Conservation (phyloP, 805 yeast species). For the Yarrowia sp. region DNA sequence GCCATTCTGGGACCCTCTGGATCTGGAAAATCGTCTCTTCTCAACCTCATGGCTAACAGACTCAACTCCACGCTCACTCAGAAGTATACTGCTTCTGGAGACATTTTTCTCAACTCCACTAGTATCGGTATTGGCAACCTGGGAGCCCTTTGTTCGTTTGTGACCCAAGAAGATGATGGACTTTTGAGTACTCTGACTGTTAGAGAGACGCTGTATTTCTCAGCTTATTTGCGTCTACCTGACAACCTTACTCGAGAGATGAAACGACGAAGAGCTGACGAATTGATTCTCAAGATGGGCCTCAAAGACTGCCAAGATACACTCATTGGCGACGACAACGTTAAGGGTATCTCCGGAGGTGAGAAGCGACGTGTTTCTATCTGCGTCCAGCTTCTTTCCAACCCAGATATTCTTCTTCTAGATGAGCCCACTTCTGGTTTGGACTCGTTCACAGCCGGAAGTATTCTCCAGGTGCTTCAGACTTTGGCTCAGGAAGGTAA, state of each 20-base stretch:
- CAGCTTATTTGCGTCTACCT: slow-evolving; percentile 66
- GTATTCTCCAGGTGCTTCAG: slow-evolving; percentile 59
- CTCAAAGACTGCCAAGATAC: slow-evolving; percentile 74
- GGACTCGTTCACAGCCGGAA: slow-evolving; percentile 72
- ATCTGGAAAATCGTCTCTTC: slow-evolving; percentile 67
- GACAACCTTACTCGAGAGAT: slow-evolving; percentile 41
- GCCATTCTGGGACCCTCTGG: slow-evolving; percentile 83
- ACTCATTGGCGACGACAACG: slow-evolving; percentile 56
- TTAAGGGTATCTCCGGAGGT: slow-evolving; percentile 70
- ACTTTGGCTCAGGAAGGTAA: slow-evolving; percentile 54
- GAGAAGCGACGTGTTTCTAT: slow-evolving; percentile 82
- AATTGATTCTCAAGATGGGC: slow-evolving; percentile 64
- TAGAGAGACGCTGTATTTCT: slow-evolving; percentile 66
- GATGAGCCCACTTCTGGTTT: slow-evolving; percentile 92
- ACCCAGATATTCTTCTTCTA: slow-evolving; percentile 65
- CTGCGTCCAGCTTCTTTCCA: slow-evolving; percentile 70
- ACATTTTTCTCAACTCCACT: slow-evolving; percentile 44
- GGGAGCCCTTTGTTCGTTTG: slow-evolving; percentile 59
- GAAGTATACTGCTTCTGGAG: slow-evolving; percentile 43
- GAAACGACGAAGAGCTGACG: slow-evolving; percentile 49
- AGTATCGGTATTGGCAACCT: not conserved
- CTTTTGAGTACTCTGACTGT: slow-evolving; percentile 71
- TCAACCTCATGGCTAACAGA: slow-evolving; percentile 62
- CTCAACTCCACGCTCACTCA: slow-evolving; percentile 41
- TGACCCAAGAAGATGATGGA: slow-evolving; percentile 76